A percentile compares a stretch with the other conserved stretches of the same genome.
phyloP scores from a whole-genome alignment of 768 basidiomycete genomes.

The Russula brevipes region DNA sequence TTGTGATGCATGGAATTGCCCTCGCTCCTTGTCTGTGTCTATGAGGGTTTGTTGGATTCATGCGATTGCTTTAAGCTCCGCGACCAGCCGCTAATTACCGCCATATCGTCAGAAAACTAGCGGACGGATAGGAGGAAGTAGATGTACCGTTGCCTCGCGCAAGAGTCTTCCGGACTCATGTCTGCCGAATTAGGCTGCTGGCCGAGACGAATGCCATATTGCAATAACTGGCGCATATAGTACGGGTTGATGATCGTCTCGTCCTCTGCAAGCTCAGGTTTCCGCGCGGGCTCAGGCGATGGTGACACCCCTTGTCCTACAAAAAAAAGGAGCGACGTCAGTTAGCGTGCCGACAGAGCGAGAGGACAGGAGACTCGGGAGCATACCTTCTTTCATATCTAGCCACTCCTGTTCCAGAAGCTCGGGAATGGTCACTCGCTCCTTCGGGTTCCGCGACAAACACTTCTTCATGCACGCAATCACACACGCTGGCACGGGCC shows the following conservation, averaged over 20 bases:
- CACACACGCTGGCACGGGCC: slow-evolving; percentile 67
- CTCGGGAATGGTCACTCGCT: slow-evolving; percentile 82
- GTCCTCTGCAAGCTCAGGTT: slow-evolving; percentile 38
- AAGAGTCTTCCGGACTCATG: slow-evolving; percentile 32
- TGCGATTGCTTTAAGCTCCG: slow-evolving; percentile 23
- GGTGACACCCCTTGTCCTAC: slow-evolving; percentile 29
- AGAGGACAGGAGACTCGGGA: slow-evolving; percentile 1
- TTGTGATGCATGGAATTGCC: slow-evolving; percentile 1
- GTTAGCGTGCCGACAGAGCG: slow-evolving; percentile 4
- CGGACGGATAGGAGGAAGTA: background rate
- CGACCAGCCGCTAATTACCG: slow-evolving; percentile 20
- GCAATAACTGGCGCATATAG: slow-evolving; percentile 70
- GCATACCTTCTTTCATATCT: slow-evolving; percentile 53
- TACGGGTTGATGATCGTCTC: slow-evolving; percentile 74
- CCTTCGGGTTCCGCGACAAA: slow-evolving; percentile 71
- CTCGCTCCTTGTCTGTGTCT: background rate
- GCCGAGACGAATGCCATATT: slow-evolving; percentile 65
- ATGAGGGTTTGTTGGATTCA: slow-evolving; percentile 2
- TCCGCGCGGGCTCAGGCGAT: slow-evolving; percentile 33
- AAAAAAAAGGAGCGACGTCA: background rate
- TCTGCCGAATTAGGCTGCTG: slow-evolving; percentile 27
- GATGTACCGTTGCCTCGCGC: slow-evolving; percentile 32
- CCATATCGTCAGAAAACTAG: background rate
- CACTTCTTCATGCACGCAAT: slow-evolving; percentile 81
- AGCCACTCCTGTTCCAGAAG: slow-evolving; percentile 80